Evolutionary conservation across 176 grass and related monocot species (phyloP).

Genomic region (Themeda triandra): DNA sequence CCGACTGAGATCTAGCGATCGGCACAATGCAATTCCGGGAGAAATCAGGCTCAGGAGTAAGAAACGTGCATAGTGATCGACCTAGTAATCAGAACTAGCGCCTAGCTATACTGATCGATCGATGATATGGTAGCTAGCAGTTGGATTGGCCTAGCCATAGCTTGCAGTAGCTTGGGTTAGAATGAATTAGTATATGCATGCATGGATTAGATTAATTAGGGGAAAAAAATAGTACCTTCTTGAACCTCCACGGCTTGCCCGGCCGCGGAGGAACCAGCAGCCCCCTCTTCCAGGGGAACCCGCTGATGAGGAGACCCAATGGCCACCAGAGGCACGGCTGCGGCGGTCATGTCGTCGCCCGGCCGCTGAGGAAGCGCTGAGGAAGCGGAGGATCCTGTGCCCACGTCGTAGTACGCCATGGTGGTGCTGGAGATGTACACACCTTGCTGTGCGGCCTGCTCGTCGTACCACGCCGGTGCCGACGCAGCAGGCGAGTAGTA

Average conservation of each 20-base stretch:
- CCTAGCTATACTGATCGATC: no score
- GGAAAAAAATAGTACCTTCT: conserved; percentile 21
- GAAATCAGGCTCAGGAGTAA: no score
- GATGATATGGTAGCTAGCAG: no score
- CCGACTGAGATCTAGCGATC: neutral
- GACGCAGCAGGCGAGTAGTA: neutral
- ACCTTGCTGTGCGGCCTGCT: conserved; percentile 34
- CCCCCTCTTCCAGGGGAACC: neutral
- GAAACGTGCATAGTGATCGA: no score
- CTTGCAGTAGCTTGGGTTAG: no score
- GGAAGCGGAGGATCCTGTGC: conserved; percentile 28
- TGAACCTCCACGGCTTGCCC: conserved; percentile 23
- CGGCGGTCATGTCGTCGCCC: no score
- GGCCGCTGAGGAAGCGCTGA: neutral
- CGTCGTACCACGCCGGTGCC: neutral
- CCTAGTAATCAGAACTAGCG: no score
- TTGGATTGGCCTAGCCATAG: no score
- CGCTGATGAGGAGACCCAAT: neutral
- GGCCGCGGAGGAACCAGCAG: neutral
- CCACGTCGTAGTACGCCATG: conserved; percentile 19
- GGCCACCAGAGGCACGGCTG: neutral
- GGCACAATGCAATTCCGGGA: neutral
- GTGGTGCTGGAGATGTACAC: neutral
- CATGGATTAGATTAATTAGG: neutral
- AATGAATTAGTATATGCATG: neutral